phyloP scores from a whole-genome alignment of 106 monocot genomes.

The Dendrobium chrysotoxum region DNA sequence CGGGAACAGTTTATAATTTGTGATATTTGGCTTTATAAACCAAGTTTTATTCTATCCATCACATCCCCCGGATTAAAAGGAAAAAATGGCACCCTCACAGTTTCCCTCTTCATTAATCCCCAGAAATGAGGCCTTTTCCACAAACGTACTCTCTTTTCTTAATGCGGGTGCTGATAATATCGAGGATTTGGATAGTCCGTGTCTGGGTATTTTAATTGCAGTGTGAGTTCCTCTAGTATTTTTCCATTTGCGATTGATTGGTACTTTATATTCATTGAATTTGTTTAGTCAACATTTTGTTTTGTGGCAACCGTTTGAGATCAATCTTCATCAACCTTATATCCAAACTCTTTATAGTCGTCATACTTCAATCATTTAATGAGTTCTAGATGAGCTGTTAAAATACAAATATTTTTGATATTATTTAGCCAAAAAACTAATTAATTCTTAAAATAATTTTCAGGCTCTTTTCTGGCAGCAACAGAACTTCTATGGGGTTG shows the following conservation, averaged over 20 bases:
- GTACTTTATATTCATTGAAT: background rate
- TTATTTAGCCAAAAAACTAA: background rate
- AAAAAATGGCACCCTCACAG: background rate
- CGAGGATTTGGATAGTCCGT: background rate
- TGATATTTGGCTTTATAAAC: background rate
- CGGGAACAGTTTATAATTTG: slow-evolving; percentile 10
- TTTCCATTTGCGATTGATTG: background rate
- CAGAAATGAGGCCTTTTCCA: background rate
- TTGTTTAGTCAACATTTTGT: background rate
- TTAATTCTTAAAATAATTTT: background rate
- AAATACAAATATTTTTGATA: background rate
- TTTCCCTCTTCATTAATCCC: background rate
- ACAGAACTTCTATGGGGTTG: slow-evolving; percentile 85
- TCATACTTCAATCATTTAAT: background rate
- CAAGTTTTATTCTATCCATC: background rate
- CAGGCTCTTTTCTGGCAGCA: slow-evolving; percentile 99
- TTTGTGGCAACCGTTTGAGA: background rate
- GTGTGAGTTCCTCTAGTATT: background rate
- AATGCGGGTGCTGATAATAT: background rate
- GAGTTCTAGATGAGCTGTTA: background rate
- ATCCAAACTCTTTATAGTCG: background rate
- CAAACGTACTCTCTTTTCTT: background rate
- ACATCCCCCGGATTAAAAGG: too few relatives aligned
- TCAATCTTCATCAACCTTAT: background rate
- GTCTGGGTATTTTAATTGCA: background rate